Evolutionary conservation across 495 filamentous ascomycete species (phyloP).

Genomic region (Parathielavia appendiculata): DNA sequence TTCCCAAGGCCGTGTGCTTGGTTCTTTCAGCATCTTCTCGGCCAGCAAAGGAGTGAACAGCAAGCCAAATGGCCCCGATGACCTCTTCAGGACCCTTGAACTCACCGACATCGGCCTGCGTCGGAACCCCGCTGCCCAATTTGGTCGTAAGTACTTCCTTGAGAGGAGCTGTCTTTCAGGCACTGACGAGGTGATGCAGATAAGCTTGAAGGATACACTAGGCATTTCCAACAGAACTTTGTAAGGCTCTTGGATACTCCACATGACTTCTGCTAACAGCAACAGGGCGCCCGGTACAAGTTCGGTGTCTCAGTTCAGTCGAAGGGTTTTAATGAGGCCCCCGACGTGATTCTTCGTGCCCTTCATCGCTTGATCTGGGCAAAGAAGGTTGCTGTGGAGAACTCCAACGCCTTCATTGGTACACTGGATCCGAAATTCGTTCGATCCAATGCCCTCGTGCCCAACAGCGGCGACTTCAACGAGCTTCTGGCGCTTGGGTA

Average conservation of each 20-base stretch:
- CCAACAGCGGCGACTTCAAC: constrained; percentile 52
- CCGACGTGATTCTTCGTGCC: constrained; percentile 49
- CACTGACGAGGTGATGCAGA: constrained; percentile 14
- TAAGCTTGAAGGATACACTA: constrained; percentile 49
- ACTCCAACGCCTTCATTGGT: constrained; percentile 22
- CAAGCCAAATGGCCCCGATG: constrained; percentile 52
- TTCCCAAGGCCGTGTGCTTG: constrained; percentile 31
- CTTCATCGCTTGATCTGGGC: constrained; percentile 65
- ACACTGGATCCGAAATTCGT: not conserved
- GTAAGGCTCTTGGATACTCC: constrained; percentile 40
- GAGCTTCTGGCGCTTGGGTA: constrained; percentile 74
- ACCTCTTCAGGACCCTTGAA: constrained; percentile 61
- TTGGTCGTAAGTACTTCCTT: constrained; percentile 22
- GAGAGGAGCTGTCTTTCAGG: too few species aligned
- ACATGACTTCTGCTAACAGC: constrained; percentile 13
- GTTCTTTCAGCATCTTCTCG: constrained; percentile 59
- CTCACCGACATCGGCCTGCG: constrained; percentile 51
- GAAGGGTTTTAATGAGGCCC: constrained; percentile 57
- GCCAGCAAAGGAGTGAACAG: constrained; percentile 49
- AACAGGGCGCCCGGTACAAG: constrained; percentile 76
- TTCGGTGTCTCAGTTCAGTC: constrained; percentile 66
- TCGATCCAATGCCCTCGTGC: constrained; percentile 14
- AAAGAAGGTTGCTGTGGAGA: constrained; percentile 40
- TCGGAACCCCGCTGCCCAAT: constrained; percentile 44
- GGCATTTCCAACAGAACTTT: constrained; percentile 68